Percentiles rank a stretch among this genome's conserved stretches.
These are phyloP conservation scores for Priceomyces castillae DNA, from an alignment of 805 yeast genomes.

Conservation along the genomic window DNA sequence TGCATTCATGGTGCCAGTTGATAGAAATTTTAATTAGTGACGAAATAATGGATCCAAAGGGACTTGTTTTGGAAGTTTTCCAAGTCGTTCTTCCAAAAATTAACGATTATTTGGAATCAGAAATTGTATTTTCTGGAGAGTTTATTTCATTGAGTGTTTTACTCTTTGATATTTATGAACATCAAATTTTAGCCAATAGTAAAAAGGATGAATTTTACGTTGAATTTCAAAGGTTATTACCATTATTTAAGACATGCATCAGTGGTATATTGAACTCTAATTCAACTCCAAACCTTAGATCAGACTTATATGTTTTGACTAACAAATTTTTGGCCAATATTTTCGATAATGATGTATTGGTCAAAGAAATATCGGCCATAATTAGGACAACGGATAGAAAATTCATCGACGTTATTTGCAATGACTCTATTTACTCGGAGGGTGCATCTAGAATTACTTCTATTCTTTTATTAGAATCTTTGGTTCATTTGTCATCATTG, in stretches of 20 bases:
- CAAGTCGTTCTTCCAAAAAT: constrained; percentile 75
- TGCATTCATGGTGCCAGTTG: constrained; percentile 82
- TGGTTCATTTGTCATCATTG: constrained; percentile 53
- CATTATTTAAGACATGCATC: constrained; percentile 71
- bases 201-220: constrained; percentile 17
- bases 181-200: constrained; percentile 16
- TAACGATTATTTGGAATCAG: constrained; percentile 67
- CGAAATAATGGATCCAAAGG: constrained; percentile 43
- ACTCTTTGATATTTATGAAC: constrained; percentile 60
- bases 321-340: constrained; percentile 61
- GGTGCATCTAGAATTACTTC: constrained; percentile 76
- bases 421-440: constrained; percentile 78
- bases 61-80: constrained; percentile 72
- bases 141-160: constrained; percentile 73
- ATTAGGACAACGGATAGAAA: constrained; percentile 58
- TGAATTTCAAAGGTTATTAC: constrained; percentile 54
- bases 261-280: constrained; percentile 70
- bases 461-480: constrained; percentile 66
- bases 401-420: constrained; percentile 62
- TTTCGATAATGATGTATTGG: constrained; percentile 37
- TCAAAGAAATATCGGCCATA: constrained; percentile 50
- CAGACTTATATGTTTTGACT: constrained; percentile 75
- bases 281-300: constrained; percentile 64
- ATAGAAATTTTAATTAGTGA: constrained; percentile 72
- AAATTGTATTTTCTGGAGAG: constrained; percentile 68